Conservation (phyloP, 768 basidiomycete species). For the Pulveroboletus sp. region DNA sequence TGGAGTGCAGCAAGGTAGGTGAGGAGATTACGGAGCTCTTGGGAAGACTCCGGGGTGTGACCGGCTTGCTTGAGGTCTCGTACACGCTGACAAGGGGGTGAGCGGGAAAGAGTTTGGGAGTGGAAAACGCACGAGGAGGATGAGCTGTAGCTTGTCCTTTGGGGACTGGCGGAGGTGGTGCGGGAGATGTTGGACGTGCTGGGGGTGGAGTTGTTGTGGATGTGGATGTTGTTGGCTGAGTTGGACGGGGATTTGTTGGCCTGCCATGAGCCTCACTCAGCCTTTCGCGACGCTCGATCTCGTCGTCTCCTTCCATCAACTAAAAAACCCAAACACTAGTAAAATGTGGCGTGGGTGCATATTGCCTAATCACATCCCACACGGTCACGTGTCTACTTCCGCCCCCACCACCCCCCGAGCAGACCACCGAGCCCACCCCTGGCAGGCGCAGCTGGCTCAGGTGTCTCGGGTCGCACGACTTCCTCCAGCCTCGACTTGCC, state of each 20-base stretch:
- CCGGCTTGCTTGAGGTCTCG: conserved; percentile 40
- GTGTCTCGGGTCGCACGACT: conserved; percentile 40
- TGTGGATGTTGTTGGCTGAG: conserved; percentile 18
- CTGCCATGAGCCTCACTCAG: conserved; percentile 15
- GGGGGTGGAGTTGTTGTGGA: conserved; percentile 9
- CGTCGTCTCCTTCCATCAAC: conserved; percentile 8
- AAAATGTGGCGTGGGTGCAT: conserved; percentile 21
- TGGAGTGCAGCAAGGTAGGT: conserved; percentile 34
- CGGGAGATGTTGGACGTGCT: conserved; percentile 3
- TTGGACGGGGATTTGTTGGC: conserved; percentile 25
- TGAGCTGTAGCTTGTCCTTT: conserved; percentile 26
- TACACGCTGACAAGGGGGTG: conserved; percentile 35
- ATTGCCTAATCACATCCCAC: neutral
- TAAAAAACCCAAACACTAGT: conserved; percentile 16
- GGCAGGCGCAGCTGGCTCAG: conserved; percentile 41
- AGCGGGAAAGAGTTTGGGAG: neutral
- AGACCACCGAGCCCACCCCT: conserved; percentile 59
- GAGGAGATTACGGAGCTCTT: conserved; percentile 40
- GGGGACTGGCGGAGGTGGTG: conserved; percentile 9
- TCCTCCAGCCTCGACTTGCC: conserved; percentile 57
- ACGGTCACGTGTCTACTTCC: conserved; percentile 24
- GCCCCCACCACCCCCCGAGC: conserved; percentile 83
- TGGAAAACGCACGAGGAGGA: conserved; percentile 13
- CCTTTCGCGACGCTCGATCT: conserved; percentile 3
- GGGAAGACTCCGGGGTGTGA: conserved; percentile 39